Conservation (phyloP, 2,329 filamentous ascomycete genomes). For the Clonostachys solani region DNA sequence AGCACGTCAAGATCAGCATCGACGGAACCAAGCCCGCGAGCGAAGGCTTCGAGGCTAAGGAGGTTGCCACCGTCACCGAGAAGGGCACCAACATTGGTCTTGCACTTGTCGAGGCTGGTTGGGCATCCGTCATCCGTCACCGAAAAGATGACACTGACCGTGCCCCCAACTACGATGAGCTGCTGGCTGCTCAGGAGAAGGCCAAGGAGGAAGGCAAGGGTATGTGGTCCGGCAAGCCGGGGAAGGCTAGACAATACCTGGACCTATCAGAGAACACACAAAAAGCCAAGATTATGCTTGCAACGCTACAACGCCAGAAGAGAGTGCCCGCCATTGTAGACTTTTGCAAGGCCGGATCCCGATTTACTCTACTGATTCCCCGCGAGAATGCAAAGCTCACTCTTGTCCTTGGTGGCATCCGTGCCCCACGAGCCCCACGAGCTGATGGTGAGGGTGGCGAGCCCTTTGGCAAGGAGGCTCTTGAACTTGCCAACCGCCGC, state of each 20-base stretch:
- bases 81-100: slow-evolving; percentile 86
- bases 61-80: slow-evolving; percentile 83
- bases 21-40: slow-evolving; percentile 87
- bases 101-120: slow-evolving; percentile 84
- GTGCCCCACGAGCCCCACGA: slow-evolving; percentile 81
- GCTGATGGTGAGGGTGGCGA: slow-evolving; percentile 73
- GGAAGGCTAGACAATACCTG: slow-evolving; percentile 75
- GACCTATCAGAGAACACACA: slow-evolving; percentile 92
- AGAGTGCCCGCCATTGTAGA: slow-evolving; percentile 92
- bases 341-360: slow-evolving; percentile 94
- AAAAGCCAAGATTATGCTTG: slow-evolving; percentile 92
- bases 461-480: slow-evolving; percentile 90
- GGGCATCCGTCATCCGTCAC: slow-evolving; percentile 91
- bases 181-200: slow-evolving; percentile 73
- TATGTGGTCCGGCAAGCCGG: slow-evolving; percentile 89
- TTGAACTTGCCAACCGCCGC: slow-evolving; percentile 83
- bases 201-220: slow-evolving; percentile 88
- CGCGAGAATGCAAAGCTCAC: slow-evolving; percentile 93
- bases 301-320: slow-evolving; percentile 83
- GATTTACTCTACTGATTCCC: slow-evolving; percentile 88
- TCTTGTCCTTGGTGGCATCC: slow-evolving; percentile 89
- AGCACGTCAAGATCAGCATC: slow-evolving; percentile 84
- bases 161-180: slow-evolving; percentile 88
- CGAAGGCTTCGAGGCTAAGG: slow-evolving; percentile 89
- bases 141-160: slow-evolving; percentile 92